Evolutionary conservation across 768 basidiomycete species (phyloP).

Genomic region (Mrakia frigida): DNA sequence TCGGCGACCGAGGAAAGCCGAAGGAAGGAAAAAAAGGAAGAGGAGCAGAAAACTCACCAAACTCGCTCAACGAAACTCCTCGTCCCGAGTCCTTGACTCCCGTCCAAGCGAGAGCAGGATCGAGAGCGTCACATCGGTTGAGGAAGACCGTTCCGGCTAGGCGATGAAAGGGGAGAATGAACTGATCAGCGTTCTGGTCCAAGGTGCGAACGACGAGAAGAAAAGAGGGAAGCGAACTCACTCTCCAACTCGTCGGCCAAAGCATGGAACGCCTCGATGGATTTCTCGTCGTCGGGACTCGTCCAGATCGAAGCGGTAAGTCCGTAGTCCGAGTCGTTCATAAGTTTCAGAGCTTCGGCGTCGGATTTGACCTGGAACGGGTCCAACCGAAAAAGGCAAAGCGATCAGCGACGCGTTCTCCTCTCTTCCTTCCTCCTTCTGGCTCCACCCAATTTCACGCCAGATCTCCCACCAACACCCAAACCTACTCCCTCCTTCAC

Average conservation of each 20-base stretch:
- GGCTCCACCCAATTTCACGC: background rate
- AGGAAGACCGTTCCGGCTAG: constrained; percentile 80
- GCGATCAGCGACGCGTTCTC: background rate
- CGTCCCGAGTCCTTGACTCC: constrained; percentile 91
- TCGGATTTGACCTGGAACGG: constrained; percentile 63
- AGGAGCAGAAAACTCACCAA: constrained; percentile 50
- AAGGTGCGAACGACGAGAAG: background rate
- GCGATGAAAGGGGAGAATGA: background rate
- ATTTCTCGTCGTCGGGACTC: constrained; percentile 57
- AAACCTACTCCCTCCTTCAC: background rate
- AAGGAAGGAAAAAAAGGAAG: background rate
- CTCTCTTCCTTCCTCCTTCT: background rate
- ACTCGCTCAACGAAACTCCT: constrained; percentile 82
- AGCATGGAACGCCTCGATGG: constrained; percentile 61
- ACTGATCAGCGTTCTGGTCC: no score
- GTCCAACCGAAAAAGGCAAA: background rate
- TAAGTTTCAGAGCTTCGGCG: constrained; percentile 78
- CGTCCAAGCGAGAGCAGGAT: constrained; percentile 90
- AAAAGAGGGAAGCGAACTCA: background rate
- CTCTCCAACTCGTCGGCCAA: constrained; percentile 67
- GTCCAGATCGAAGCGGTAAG: constrained; percentile 96
- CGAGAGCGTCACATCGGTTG: constrained; percentile 87
- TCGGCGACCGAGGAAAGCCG: no score
- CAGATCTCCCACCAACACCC: no score
- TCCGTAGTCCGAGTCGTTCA: constrained; percentile 96